Evolutionary conservation across 2,329 filamentous ascomycete genomes (phyloP), one percentile per base, ranked within the genome.

Genomic region (Paecilomyces dactylethromorphus): DNA sequence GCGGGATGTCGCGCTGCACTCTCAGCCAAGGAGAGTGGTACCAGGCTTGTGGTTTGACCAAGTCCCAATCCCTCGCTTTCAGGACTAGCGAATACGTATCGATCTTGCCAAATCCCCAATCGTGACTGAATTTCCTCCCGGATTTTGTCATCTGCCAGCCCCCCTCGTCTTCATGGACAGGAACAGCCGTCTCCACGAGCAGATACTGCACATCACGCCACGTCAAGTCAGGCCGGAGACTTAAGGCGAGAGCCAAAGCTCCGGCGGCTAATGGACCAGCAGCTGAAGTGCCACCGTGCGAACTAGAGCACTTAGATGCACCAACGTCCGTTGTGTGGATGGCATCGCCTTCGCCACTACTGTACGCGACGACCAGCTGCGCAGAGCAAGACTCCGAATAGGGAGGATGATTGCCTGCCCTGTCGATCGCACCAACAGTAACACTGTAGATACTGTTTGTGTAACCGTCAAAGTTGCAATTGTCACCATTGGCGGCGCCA

Each of bases 371-470:
- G 2, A 97, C 92, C 53, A 99, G 81, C 72, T 96, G 91, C 22
- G 94, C 94, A 2, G 93, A 97, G 78, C 94, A 99, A 62, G 91
- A 88, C 75, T 99, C 94, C 0, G 93, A 97, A 75, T 99, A 99
- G 73, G 93, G 94, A 0, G 94, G 92, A 70, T 97, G 93, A n/a
- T 84, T 76, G 45, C 93, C 92, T 65, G 89, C 86, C 60, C 91
- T 84, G 72, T 97, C 92, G 62, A 99, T 88, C 33, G 93, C 93
- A 39, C 94, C 94, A 18, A 99, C 92, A 0, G 92, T 96, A 67
- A 99, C 94, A 73, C 92, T 97, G 81, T 97, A 99, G 67, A 99
- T 99, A 71, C 92, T 97, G 79, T 99, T 99, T 60, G 94, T 99
- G 76, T 99, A 99, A 45, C 94, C 94, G 71, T 99, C 94, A 72